Conservation (phyloP, 768 basidiomycete species). For the Kwoniella sp. region DNA sequence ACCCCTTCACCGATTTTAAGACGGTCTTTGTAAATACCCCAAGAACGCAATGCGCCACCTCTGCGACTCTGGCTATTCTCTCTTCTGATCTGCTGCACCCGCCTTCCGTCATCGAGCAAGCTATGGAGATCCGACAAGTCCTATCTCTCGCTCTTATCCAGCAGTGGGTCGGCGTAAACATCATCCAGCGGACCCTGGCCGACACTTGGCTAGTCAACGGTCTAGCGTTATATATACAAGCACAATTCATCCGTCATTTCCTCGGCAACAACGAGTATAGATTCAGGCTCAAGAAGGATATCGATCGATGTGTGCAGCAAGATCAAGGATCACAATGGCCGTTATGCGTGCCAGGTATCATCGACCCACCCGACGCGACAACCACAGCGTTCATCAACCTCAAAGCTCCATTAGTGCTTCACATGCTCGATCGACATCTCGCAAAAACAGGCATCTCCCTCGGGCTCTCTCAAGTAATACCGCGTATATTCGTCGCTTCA, state of each 20-base stretch:
- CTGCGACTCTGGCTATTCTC: slow-evolving; percentile 78
- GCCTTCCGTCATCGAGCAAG: slow-evolving; percentile 88
- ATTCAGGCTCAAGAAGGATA: slow-evolving; percentile 92
- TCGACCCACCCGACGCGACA: slow-evolving; percentile 80
- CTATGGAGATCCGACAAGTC: slow-evolving; percentile 81
- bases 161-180: slow-evolving; percentile 97
- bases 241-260: slow-evolving; percentile 79
- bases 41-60: slow-evolving; percentile 77
- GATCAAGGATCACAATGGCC: slow-evolving; percentile 89
- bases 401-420: slow-evolving; percentile 92
- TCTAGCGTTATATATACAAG: slow-evolving; percentile 84
- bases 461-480: slow-evolving; percentile 89
- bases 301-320: slow-evolving; percentile 83
- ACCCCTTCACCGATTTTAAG: slow-evolving; percentile 90
- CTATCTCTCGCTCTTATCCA: slow-evolving; percentile 86
- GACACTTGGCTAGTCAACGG: slow-evolving; percentile 98
- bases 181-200: slow-evolving; percentile 87
- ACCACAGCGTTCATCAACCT: slow-evolving; percentile 86
- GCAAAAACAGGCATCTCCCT: slow-evolving; percentile 94
- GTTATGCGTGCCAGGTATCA: slow-evolving; percentile 83
- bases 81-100: slow-evolving; percentile 81
- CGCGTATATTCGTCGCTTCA: slow-evolving; percentile 90
- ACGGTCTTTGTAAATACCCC: slow-evolving; percentile 90
- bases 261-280: slow-evolving; percentile 97
- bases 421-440: slow-evolving; percentile 89